These are phyloP conservation scores for Cyclotella baltica DNA, from an alignment of 108 stramenopile genomes.

Conservation along the genomic window DNA sequence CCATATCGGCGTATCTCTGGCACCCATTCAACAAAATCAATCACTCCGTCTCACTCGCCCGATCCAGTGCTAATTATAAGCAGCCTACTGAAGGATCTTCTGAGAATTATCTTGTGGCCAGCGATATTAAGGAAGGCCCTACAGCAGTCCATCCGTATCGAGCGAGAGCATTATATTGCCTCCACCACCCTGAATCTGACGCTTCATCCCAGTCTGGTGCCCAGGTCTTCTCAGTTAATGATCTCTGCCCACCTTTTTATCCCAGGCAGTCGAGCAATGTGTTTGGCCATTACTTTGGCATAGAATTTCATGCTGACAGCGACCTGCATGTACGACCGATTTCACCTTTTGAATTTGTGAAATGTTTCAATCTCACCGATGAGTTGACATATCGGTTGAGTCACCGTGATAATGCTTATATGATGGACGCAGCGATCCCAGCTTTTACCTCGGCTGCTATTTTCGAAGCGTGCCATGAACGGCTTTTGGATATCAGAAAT, in stretches of 20 bases:
- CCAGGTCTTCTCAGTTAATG: neutral
- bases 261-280: neutral
- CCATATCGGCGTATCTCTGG: neutral
- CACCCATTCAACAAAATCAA: neutral
- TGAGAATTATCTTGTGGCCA: neutral
- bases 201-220: neutral
- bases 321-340: neutral
- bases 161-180: neutral
- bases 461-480: neutral
- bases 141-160: neutral
- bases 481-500: neutral
- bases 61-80: neutral
- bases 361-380: slow-evolving; percentile 1
- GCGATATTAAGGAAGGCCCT: neutral
- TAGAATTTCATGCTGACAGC: neutral
- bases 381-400: slow-evolving; percentile 1
- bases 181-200: neutral
- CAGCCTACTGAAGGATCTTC: neutral
- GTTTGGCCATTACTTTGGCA: slow-evolving; percentile 6
- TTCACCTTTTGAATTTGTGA: slow-evolving; percentile 1
- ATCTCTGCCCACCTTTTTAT: slow-evolving; percentile 9
- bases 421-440: neutral
- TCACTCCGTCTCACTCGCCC: neutral
- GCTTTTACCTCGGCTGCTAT: slow-evolving; percentile 12
- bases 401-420: neutral